Percentiles rank a stretch among this genome's conserved stretches.
Conservation (phyloP, 1,139 yeast genomes). For the Hemisphaericaspora lyxosophila region DNA sequence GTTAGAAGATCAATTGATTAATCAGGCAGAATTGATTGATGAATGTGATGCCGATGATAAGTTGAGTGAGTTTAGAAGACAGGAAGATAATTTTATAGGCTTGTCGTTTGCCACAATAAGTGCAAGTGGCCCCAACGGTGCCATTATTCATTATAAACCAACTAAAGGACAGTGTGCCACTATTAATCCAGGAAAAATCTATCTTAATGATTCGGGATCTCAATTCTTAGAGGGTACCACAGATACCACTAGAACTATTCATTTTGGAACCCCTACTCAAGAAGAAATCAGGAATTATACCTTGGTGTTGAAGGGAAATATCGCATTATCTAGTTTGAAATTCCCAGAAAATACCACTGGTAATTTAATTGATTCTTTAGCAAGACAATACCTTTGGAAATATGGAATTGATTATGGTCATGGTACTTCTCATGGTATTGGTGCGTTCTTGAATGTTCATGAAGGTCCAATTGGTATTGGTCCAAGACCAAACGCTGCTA, state of each 20-base stretch:
- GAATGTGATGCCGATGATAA: constrained; percentile 77
- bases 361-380: constrained; percentile 75
- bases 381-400: constrained; percentile 87
- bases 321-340: constrained; percentile 70
- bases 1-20: constrained; percentile 67
- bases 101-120: constrained; percentile 91
- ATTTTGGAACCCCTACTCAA: constrained; percentile 65
- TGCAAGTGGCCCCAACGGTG: constrained; percentile 90
- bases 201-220: constrained; percentile 89
- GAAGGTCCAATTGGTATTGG: constrained; percentile 97
- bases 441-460: constrained; percentile 88
- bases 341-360: constrained; percentile 93
- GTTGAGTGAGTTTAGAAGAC: constrained; percentile 60
- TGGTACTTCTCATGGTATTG: constrained; percentile 98
- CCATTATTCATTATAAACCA: constrained; percentile 88
- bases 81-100: constrained; percentile 67
- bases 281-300: constrained; percentile 81
- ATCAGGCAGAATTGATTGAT: constrained; percentile 59
- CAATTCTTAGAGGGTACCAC: constrained; percentile 96
- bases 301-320: constrained; percentile 86
- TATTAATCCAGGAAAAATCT: constrained; percentile 75
- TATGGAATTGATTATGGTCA: constrained; percentile 89
- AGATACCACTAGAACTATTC: constrained; percentile 91
- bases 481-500: constrained; percentile 51
- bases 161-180: constrained; percentile 53